These are phyloP conservation scores for Plectranthus barbatus DNA, from an alignment of 257 asterid species.

Conservation along the genomic window DNA sequence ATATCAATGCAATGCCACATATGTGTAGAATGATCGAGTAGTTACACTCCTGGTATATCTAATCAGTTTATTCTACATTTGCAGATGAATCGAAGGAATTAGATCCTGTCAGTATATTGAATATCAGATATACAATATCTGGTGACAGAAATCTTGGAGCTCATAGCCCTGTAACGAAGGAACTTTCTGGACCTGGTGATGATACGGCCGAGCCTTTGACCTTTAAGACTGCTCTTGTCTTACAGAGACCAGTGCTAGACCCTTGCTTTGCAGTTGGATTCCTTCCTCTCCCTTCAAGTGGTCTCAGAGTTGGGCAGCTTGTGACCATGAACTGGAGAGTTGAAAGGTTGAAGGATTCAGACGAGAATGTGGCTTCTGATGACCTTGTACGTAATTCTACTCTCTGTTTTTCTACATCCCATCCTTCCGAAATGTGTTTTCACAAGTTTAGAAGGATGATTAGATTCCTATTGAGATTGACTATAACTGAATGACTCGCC, in stretches of 20 bases:
- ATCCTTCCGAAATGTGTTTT: not conserved
- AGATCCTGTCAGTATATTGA: conserved; percentile 56
- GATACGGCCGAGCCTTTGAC: conserved; percentile 43
- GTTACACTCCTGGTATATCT: not conserved
- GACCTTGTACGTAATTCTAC: conserved; percentile 39
- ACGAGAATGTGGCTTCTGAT: conserved; percentile 31
- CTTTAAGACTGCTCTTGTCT: conserved; percentile 64
- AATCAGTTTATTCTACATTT: conserved; percentile 4
- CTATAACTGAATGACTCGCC: not conserved
- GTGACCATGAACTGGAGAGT: conserved; percentile 94
- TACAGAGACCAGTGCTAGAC: conserved; percentile 86
- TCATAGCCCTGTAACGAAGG: conserved; percentile 61
- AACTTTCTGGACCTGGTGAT: conserved; percentile 27
- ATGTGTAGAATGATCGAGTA: not conserved
- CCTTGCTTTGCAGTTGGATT: conserved; percentile 98
- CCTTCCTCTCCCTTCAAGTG: conserved; percentile 82
- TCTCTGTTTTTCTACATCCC: conserved; percentile 8
- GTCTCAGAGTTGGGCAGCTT: conserved; percentile 92
- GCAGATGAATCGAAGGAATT: conserved; percentile 47
- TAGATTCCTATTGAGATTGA: not conserved
- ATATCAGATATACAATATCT: conserved; percentile 58
- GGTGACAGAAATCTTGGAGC: conserved; percentile 82
- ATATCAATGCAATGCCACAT: conserved; percentile 8
- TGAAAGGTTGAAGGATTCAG: conserved; percentile 70
- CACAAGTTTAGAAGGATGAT: not conserved